Percentiles rank a stretch among this genome's conserved stretches.
Evolutionary conservation across 73 alveolate genomes (phyloP).

Genomic region (Paramecium caudatum): DNA sequence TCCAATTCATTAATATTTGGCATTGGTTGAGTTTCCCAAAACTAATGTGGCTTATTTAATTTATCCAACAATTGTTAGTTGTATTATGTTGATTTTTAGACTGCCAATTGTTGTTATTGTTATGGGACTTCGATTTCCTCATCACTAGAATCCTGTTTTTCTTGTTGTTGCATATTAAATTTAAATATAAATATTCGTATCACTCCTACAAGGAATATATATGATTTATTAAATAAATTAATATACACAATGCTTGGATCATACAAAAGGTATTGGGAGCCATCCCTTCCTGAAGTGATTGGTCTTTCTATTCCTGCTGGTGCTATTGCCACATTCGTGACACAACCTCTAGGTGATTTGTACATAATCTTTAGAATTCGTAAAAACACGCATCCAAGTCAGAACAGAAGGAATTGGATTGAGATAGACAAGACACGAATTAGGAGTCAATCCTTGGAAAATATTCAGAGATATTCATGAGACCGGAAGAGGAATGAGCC

Average conservation of each 20-base stretch:
- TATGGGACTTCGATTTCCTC: constrained; percentile 34
- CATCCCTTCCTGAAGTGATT: constrained; percentile 69
- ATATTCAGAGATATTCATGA: constrained; percentile 77
- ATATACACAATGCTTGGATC: constrained; percentile 71
- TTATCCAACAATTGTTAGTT: constrained; percentile 55
- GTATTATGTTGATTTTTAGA: background rate
- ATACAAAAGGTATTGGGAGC: constrained; percentile 80
- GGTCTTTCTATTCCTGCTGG: constrained; percentile 72
- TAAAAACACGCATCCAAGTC: constrained; percentile 69
- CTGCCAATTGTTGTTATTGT: background rate
- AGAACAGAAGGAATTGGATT: constrained; percentile 77
- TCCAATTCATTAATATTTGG: constrained; percentile 84
- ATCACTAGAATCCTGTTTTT: constrained; percentile 12
- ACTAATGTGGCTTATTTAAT: constrained; percentile 86
- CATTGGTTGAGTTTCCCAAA: constrained; percentile 97
- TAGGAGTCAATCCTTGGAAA: constrained; percentile 75
- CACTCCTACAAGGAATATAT: constrained; percentile 38
- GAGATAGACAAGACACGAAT: constrained; percentile 43
- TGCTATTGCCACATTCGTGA: constrained; percentile 68
- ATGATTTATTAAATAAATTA: background rate
- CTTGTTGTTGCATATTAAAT: constrained; percentile 2
- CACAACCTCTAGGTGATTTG: constrained; percentile 61
- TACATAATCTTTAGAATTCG: constrained; percentile 30
- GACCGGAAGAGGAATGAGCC: constrained; percentile 74
- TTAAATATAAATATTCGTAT: background rate